A percentile compares a stretch with the other conserved stretches of the same genome.
Evolutionary conservation across 352 stramenopile species (phyloP).

Genomic region (Globisporangium apiculatum): DNA sequence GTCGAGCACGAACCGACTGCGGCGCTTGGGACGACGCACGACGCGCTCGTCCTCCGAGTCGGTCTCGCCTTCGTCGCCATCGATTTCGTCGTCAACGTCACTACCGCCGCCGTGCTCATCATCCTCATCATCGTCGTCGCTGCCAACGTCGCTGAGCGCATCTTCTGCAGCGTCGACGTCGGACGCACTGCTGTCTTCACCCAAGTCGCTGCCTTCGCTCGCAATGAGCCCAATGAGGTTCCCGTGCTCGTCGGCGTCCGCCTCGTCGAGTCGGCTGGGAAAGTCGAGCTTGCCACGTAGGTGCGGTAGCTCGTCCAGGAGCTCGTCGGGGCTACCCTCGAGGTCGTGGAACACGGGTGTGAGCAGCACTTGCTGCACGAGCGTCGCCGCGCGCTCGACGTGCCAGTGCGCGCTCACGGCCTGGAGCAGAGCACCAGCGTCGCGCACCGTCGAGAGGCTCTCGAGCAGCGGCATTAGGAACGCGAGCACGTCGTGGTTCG

Average conservation of each 20-base stretch:
- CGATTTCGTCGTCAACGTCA: slow-evolving; percentile 20
- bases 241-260: slow-evolving; percentile 77
- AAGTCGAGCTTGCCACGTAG: slow-evolving; percentile 66
- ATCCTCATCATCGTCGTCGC: slow-evolving; percentile 21
- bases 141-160: slow-evolving; percentile 18
- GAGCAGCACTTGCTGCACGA: slow-evolving; percentile 74
- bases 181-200: slow-evolving; percentile 36
- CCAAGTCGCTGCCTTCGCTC: slow-evolving; percentile 62
- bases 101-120: slow-evolving; percentile 23
- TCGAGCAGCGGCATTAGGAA: slow-evolving; percentile 65
- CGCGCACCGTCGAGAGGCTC: slow-evolving; percentile 61
- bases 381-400: slow-evolving; percentile 32
- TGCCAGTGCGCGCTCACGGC: slow-evolving; percentile 61
- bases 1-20: slow-evolving; percentile 73
- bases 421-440: slow-evolving; percentile 59
- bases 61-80: slow-evolving; percentile 47
- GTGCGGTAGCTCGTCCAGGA: slow-evolving; percentile 50
- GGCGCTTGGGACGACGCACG: slow-evolving; percentile 13
- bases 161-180: slow-evolving; percentile 22
- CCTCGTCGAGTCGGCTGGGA: slow-evolving; percentile 66
- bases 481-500: slow-evolving; percentile 57
- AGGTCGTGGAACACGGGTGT: slow-evolving; percentile 76
- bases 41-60: slow-evolving; percentile 61
- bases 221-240: slow-evolving; percentile 68
- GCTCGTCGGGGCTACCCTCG: slow-evolving; percentile 74